phyloP scores from a whole-genome alignment of 208 protist species.

The Histomonas meleagridis region DNA sequence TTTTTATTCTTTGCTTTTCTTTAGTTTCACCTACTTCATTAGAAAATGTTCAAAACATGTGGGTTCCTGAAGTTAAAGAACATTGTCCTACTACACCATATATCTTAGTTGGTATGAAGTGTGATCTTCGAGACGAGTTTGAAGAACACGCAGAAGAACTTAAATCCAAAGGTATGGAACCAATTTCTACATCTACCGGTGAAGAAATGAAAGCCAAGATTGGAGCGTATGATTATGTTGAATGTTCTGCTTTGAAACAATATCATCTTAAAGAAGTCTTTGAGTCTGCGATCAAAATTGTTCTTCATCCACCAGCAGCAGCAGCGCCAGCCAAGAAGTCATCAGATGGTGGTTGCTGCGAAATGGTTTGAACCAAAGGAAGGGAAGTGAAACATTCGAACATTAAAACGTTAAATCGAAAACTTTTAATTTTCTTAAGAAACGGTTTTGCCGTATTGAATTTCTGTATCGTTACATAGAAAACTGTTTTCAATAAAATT shows the following conservation, averaged over 20 bases:
- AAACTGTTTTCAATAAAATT: no score
- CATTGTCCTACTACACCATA: background rate
- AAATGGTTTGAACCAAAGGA: no score
- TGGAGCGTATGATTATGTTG: background rate
- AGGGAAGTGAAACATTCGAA: no score
- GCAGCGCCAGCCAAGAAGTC: background rate
- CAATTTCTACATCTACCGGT: background rate
- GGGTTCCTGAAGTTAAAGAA: slow-evolving; percentile 8
- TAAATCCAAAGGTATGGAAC: background rate
- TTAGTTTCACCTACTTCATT: background rate
- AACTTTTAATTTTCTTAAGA: no score
- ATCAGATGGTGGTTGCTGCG: background rate
- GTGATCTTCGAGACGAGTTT: slow-evolving; percentile 12
- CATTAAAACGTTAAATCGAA: no score
- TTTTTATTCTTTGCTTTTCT: slow-evolving; percentile 24
- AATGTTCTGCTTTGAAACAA: background rate
- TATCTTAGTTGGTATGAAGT: slow-evolving; percentile 5
- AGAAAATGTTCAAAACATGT: slow-evolving; percentile 8
- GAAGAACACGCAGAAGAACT: background rate
- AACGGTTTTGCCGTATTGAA: no score
- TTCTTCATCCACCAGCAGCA: background rate
- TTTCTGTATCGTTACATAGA: no score
- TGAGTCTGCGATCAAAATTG: background rate
- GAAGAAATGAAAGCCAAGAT: background rate
- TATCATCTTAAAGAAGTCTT: slow-evolving; percentile 8